Base-by-base conservation (phyloP, 1,284 basidiomycete species). In the Pseudozyma flocculosa region DNA sequence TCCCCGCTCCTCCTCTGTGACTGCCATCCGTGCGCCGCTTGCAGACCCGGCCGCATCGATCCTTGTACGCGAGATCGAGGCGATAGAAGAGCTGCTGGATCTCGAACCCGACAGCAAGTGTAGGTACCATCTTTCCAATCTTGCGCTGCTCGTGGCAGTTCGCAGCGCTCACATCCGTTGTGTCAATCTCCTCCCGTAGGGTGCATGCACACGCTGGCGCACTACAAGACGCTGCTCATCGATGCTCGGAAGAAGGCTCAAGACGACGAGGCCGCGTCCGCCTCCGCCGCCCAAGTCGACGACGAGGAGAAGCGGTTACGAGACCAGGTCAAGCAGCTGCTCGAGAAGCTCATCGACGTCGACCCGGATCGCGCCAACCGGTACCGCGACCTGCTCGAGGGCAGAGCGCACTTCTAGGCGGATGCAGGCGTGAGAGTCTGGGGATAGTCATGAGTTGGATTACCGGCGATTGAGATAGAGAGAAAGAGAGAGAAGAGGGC, bases 81-180 rank as follows among this genome's bases (percentile, higher is more conserved):
- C 85, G 5, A 93, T 97, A 46, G 82, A 88, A 64, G 91, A 95
- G 66, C 82, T 99, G n/a, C 81, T 92, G 36, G 86, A 88, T 42
- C 86, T 92, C 54, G 90, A 97, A 74, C 88, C 92, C 1, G 90
- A 94, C 62, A 91, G 90, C 64, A 95, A 92, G 83, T 97, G 94
- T 91, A 75, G 54, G 87, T 77, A 11, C 19, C 21, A 15, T n/a
- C 17, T 11, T 17, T 17, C 22, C 43, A 19, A 50, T 34, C 38
- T 30, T 18, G 24, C 18, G 17, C n/a, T 34, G 19, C 29, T 19
- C 22, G 18, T 26, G 34, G 8, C 18, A 38, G n/a, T n/a, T n/a
- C n/a, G n/a, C n/a, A n/a, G n/a, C n/a, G n/a, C n/a, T n/a, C n/a
- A n/a, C n/a, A n/a, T n/a, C n/a, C n/a, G n/a, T n/a, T n/a, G n/a